A percentile compares a stretch with the other conserved stretches of the same genome.
phyloP scores from a whole-genome alignment of 2,329 filamentous ascomycete species.

The Emergomyces pasteurianus region DNA sequence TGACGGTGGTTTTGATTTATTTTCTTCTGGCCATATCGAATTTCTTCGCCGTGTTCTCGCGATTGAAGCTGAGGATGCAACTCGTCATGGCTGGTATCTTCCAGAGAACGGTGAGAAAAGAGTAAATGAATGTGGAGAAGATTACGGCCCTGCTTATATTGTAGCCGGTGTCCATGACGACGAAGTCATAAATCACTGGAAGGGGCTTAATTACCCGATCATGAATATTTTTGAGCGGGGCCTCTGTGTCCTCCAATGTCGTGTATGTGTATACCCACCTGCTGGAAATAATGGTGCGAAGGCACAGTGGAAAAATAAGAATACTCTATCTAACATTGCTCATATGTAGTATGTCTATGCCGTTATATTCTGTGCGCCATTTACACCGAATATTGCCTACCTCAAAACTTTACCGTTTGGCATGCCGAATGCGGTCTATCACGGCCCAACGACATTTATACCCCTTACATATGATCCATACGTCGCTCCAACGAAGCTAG shows the following conservation, averaged over 20 bases:
- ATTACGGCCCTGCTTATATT: slow-evolving; percentile 77
- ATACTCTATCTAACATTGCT: slow-evolving; percentile 6
- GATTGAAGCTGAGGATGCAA: slow-evolving; percentile 58
- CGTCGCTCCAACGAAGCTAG: slow-evolving; percentile 63
- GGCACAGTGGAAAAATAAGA: not conserved
- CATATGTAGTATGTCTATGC: slow-evolving; percentile 63
- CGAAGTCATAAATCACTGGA: slow-evolving; percentile 89
- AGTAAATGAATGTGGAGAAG: slow-evolving; percentile 49
- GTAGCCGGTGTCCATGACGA: slow-evolving; percentile 92
- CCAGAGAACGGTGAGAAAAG: slow-evolving; percentile 53
- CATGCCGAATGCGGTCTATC: slow-evolving; percentile 71
- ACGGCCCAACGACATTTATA: slow-evolving; percentile 91
- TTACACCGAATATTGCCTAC: slow-evolving; percentile 69
- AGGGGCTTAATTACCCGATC: slow-evolving; percentile 96
- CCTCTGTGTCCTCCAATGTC: slow-evolving; percentile 89
- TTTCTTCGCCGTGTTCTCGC: slow-evolving; percentile 70
- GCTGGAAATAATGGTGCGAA: not conserved
- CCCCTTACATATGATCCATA: slow-evolving; percentile 68
- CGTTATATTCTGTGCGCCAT: slow-evolving; percentile 81
- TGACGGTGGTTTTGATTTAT: slow-evolving; percentile 92
- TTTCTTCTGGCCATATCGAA: slow-evolving; percentile 93
- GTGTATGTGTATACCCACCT: slow-evolving; percentile 41
- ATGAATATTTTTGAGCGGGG: slow-evolving; percentile 99
- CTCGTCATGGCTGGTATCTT: slow-evolving; percentile 60
- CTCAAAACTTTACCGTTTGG: slow-evolving; percentile 63